Percentiles rank a stretch among this genome's conserved stretches.
Evolutionary conservation across 495 filamentous ascomycete species (phyloP).

Genomic region (Hyaloscypha variabilis): DNA sequence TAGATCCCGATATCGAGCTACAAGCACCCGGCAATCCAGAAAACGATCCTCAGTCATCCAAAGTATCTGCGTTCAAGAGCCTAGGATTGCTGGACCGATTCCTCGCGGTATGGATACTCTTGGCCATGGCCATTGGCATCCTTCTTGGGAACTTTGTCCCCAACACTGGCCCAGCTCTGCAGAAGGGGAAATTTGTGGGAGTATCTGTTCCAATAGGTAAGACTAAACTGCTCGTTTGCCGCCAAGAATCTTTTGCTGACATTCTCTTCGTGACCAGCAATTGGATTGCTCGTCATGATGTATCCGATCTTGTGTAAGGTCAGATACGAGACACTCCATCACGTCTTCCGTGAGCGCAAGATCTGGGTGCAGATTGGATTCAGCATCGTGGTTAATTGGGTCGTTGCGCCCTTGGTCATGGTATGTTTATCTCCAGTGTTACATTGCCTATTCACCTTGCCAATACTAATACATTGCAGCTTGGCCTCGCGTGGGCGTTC

Average conservation of each 20-base stretch:
- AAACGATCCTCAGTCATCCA: not conserved
- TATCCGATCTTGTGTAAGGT: conserved; percentile 85
- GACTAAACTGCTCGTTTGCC: conserved; percentile 21
- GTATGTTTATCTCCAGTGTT: conserved; percentile 40
- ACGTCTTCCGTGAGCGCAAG: conserved; percentile 57
- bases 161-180: conserved; percentile 59
- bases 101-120: conserved; percentile 83
- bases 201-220: conserved; percentile 80
- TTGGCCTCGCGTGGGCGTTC: conserved; percentile 78
- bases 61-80: conserved; percentile 46
- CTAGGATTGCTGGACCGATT: conserved; percentile 74
- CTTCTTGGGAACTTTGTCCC: conserved; percentile 80
- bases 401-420: conserved; percentile 89
- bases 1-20: not conserved
- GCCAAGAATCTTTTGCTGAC: not conserved
- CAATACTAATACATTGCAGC: conserved; percentile 38
- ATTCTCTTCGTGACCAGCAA: conserved; percentile 40
- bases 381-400: conserved; percentile 86
- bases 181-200: conserved; percentile 70
- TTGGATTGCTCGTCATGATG: conserved; percentile 75
- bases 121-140: conserved; percentile 81
- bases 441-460: not conserved
- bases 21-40: not conserved
- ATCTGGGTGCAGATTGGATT: conserved; percentile 82
- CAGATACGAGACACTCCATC: conserved; percentile 78